Base-by-base conservation (phyloP, 2,329 filamentous ascomycete genomes). In the Tricladium varicosporioides region DNA sequence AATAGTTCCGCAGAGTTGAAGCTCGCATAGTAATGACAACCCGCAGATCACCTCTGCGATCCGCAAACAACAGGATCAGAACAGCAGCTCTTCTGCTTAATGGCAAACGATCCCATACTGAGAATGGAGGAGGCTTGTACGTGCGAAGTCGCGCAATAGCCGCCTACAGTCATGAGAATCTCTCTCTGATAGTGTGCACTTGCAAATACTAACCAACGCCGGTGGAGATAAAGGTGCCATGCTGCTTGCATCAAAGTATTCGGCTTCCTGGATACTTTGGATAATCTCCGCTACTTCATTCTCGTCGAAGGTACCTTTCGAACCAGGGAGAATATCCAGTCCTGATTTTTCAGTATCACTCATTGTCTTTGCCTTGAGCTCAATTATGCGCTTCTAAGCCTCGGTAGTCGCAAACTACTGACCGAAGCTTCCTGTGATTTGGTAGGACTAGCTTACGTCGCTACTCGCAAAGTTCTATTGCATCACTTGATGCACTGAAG, bases 41-140 rank as follows among this genome's bases (percentile, higher is more conserved):
- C 15, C 84, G 83, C 58, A 97, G 76, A 64, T 96, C 89, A 43
- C 93, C 93, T 60, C 81, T 78, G 45, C 82, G 81, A 72, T 97
- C 93, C 36, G 92, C 91, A 71, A 94, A 97, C 1, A 97, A 81
- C 52, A 97, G 80, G 49, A 97, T 81, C 53, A 97, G 76, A 43
- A 97, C 93, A 19, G 93, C 92, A 13, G 93, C 93, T 63, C 92
- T 85, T 60, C 90, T 83, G 62, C 78, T 82, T 13, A 80, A 73
- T 2, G 85, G 84, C 27, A 88, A 76, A 16, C 73, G 73, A 67
- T 86, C 80, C 85, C 85, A 88, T 57, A 81, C 70, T 10, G 84
- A 76, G 64, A 86, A 86, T 2, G 81, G 73, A 1, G 84, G 84
- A 15, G 85, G 79, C 57, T 75, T 79, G 70, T 84, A 87, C 53